A percentile compares a stretch with the other conserved stretches of the same genome.
Evolutionary conservation across 176 grass and related monocot genomes (phyloP).

Genomic region (Raddia distichophylla): DNA sequence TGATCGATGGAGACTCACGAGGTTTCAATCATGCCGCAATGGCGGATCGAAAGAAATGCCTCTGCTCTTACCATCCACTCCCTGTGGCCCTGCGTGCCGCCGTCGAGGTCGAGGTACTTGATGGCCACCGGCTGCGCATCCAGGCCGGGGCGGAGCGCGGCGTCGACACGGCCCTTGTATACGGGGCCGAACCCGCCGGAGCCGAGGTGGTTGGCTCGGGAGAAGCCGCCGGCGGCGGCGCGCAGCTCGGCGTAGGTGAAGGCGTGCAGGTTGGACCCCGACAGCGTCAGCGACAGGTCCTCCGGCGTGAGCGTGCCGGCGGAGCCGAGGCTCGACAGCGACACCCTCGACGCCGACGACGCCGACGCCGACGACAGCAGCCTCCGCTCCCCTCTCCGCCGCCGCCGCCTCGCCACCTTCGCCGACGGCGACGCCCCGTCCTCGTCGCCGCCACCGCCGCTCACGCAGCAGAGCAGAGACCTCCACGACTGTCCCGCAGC

Average conservation of each 20-base stretch:
- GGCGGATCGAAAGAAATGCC: not conserved
- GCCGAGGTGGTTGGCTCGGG: constrained; percentile 67
- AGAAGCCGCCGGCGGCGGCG: constrained; percentile 58
- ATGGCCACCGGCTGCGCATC: constrained; percentile 67
- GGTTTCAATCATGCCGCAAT: not conserved
- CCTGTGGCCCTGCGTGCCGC: constrained; percentile 67
- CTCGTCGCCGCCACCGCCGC: not conserved
- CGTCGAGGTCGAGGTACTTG: constrained; percentile 81
- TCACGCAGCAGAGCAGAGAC: constrained; percentile 46
- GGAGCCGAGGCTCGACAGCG: constrained; percentile 61
- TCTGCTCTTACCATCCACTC: constrained; percentile 75
- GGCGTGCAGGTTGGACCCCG: constrained; percentile 58
- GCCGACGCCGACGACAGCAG: not conserved
- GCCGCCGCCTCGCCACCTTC: not conserved
- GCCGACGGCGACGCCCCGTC: not conserved
- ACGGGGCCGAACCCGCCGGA: constrained; percentile 82
- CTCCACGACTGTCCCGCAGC: constrained; percentile 26
- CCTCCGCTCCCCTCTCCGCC: not conserved
- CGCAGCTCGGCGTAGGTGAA: constrained; percentile 73
- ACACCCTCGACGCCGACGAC: constrained; percentile 50
- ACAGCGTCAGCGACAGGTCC: constrained; percentile 63
- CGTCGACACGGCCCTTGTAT: constrained; percentile 56
- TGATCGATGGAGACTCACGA: not conserved
- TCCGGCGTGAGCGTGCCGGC: constrained; percentile 61
- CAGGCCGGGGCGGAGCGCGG: constrained; percentile 48